Evolutionary conservation across 768 basidiomycete species (phyloP).

Genomic region (Mycena filopes): DNA sequence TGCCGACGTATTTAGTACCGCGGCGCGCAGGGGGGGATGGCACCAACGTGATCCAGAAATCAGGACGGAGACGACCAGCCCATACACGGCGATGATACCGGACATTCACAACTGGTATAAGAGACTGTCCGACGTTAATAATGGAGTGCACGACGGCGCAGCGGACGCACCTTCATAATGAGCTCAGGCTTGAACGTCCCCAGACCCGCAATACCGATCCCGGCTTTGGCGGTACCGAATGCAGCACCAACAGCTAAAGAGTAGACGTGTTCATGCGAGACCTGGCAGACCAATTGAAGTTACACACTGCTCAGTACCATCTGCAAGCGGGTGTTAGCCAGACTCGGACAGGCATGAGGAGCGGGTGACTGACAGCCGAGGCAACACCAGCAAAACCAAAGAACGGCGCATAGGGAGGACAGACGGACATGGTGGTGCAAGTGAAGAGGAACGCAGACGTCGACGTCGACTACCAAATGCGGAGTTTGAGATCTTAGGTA

Average conservation of each 20-base stretch:
- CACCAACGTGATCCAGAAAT: conserved; percentile 73
- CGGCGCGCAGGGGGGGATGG: not conserved
- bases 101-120: conserved; percentile 99
- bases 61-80: conserved; percentile 93
- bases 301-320: conserved; percentile 96
- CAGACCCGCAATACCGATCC: conserved; percentile 95
- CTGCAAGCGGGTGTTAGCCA: conserved; percentile 57
- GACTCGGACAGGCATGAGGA: conserved; percentile 14
- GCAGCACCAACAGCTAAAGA: conserved; percentile 89
- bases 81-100: conserved; percentile 98
- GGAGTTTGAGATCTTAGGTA: too few species aligned
- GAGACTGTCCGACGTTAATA: conserved; percentile 62
- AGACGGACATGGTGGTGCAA: conserved; percentile 63
- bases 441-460: conserved; percentile 6
- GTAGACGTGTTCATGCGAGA: conserved; percentile 3
- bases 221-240: conserved; percentile 95
- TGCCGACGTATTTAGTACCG: conserved; percentile 41
- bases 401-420: conserved; percentile 96
- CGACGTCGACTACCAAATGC: not conserved
- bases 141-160: not conserved
- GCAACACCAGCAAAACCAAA: conserved; percentile 98
- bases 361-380: conserved; percentile 72
- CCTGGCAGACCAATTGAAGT: not conserved
- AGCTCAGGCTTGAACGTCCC: conserved; percentile 95
- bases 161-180: conserved; percentile 89